Percentiles rank a stretch among this genome's conserved stretches.
These are phyloP conservation scores for Anthracocystis walkeri DNA, from an alignment of 1,284 basidiomycete species.

Conservation along the genomic window DNA sequence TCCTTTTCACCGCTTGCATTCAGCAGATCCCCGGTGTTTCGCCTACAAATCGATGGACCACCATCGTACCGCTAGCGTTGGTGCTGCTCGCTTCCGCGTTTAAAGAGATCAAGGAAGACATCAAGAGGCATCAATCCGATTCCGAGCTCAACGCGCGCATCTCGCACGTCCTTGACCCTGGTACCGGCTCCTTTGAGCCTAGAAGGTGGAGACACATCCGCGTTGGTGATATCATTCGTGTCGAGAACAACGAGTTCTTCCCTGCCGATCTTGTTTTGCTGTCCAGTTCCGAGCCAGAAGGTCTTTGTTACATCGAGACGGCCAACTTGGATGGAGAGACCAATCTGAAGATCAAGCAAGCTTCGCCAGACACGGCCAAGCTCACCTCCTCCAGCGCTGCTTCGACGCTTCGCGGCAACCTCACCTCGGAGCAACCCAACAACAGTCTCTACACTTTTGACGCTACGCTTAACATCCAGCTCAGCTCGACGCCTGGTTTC, in stretches of 20 bases:
- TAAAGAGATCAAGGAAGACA: constrained; percentile 95
- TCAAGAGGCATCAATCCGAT: constrained; percentile 97
- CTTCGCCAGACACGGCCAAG: constrained; percentile 81
- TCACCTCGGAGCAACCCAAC: constrained; percentile 95
- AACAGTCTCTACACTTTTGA: constrained; percentile 98
- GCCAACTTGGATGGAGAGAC: constrained; percentile 98
- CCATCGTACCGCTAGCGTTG: constrained; percentile 88
- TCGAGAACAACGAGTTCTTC: constrained; percentile 93
- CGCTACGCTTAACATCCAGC: constrained; percentile 75
- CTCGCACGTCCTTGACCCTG: constrained; percentile 79
- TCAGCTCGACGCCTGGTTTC: constrained; percentile 61
- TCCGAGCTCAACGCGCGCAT: constrained; percentile 87
- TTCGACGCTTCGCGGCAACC: constrained; percentile 80
- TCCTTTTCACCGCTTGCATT: constrained; percentile 97
- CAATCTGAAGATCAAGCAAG: constrained; percentile 98
- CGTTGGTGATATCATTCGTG: constrained; percentile 91
- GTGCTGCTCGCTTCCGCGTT: constrained; percentile 95
- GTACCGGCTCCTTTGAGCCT: constrained; percentile 77
- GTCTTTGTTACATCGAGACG: constrained; percentile 96
- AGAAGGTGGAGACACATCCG: constrained; percentile 89
- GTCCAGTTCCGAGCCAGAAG: constrained; percentile 93
- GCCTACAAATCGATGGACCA: constrained; percentile 94
- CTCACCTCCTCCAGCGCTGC: constrained; percentile 84
- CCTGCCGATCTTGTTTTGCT: constrained; percentile 92
- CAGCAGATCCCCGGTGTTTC: constrained; percentile 98